Conservation (phyloP, 2,329 filamentous ascomycete species). For the Claviceps arundinis region DNA sequence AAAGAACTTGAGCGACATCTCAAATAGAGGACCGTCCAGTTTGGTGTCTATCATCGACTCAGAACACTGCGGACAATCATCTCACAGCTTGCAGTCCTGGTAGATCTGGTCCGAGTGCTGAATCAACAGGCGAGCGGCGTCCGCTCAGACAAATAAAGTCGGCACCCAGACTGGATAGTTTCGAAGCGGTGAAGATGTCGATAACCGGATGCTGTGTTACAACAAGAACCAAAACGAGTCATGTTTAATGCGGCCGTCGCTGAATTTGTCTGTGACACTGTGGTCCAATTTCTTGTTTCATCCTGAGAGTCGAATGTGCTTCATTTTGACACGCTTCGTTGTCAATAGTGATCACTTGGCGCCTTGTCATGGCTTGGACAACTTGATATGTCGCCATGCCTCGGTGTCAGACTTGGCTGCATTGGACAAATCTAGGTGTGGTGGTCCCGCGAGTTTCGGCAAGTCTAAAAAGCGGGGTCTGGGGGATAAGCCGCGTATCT, state of each 20-base stretch:
- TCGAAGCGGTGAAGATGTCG: conserved; percentile 5
- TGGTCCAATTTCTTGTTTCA: not conserved
- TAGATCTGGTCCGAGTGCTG: not conserved
- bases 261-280: not conserved
- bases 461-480: no score
- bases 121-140: conserved; percentile 1
- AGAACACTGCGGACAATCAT: not conserved
- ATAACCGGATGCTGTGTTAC: conserved; percentile 5
- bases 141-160: not conserved
- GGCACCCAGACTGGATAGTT: conserved; percentile 1
- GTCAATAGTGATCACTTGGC: no score
- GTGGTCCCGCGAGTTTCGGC: no score
- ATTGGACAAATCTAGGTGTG: no score
- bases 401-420: no score
- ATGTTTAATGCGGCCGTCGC: conserved; percentile 1
- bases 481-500: no score
- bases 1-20: not conserved
- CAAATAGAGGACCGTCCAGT: not conserved
- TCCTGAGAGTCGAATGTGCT: not conserved
- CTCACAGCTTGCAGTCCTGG: not conserved
- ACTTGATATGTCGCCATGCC: no score
- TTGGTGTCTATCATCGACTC: not conserved
- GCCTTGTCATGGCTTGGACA: no score
- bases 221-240: not conserved
- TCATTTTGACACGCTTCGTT: no score